Base-by-base conservation (phyloP, 331 rosid genomes). In the Acacia pycnantha region DNA sequence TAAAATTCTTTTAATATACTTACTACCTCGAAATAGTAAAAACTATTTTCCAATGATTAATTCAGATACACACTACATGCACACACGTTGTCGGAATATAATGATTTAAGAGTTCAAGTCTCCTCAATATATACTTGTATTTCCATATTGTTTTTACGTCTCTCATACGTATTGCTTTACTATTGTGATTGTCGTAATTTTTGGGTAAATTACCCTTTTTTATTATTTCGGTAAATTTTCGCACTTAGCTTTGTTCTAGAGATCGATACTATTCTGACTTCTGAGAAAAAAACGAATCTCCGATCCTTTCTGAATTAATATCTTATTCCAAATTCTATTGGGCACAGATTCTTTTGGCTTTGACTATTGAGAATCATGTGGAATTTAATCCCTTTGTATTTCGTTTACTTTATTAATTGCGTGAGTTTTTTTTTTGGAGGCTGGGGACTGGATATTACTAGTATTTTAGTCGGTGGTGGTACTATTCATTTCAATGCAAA, bases 51-150 rank as follows among this genome's bases (percentile, higher is more conserved):
- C 1, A 27, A 27, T 0, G 1, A 27, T 1, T 27, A 27, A 27
- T 27, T 1, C 29, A 27, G 29, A 1, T 1, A 27, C 1, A 27
- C 29, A 27, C 1, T 27, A 1, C 29, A 0, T 1, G 29, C 66
- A n/a, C 89, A 70, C 80, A 89, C 85, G 82, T 92, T 87, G 81
- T 80, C 77, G 77, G 84, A 47, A 44, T 85, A 37, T 85, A 80
- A 83, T 81, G 86, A 81, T 85, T 85, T 46, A 81, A 76, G 76
- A 81, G 76, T 74, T 51, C 76, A 81, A 80, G 89, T 90, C 84
- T 81, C 82, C 95, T 90, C 92, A 27, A 62, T 79, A 82, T 4
- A 21, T n/a, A 9, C 8, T 3, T 7, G 2, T 12, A 59, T 24
- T 3, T 59, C 16, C 66, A 11, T n/a, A 10, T 26, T 8, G 61